These are phyloP conservation scores for Leccinum boreale DNA, from an alignment of 768 basidiomycete species.

Conservation along the genomic window DNA sequence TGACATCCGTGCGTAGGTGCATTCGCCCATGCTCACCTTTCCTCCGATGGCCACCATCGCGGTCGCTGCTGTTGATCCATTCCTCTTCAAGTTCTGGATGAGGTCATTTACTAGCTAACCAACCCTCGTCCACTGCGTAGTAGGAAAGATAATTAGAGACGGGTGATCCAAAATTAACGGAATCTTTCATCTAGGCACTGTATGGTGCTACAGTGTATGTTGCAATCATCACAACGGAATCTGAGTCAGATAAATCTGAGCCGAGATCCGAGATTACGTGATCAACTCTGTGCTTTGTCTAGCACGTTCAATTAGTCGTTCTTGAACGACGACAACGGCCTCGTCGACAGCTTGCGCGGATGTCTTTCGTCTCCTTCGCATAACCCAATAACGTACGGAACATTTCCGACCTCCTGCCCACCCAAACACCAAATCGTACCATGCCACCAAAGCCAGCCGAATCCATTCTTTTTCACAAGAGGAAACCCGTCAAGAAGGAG, in stretches of 20 bases:
- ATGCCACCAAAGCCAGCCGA: constrained; percentile 36
- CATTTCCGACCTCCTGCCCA: not conserved
- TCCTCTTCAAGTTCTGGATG: too few species aligned
- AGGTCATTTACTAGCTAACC: too few species aligned
- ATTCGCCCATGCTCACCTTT: too few species aligned
- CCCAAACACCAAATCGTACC: not conserved
- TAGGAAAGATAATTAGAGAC: not conserved
- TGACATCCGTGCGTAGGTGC: too few species aligned
- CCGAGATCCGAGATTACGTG: constrained; percentile 19
- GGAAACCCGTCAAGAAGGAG: constrained; percentile 39
- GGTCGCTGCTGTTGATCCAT: too few species aligned
- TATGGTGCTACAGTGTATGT: too few species aligned
- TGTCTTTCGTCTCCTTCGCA: not conserved
- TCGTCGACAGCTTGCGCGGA: constrained; percentile 2
- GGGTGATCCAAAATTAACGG: not conserved
- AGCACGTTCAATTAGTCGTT: not conserved
- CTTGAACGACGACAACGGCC: not conserved
- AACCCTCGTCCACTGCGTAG: too few species aligned
- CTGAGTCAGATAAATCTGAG: too few species aligned
- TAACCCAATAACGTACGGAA: not conserved
- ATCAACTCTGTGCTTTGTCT: constrained; percentile 9
- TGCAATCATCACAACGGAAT: too few species aligned
- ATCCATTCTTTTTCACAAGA: constrained; percentile 68
- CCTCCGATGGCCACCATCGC: too few species aligned
- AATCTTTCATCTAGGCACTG: too few species aligned